A percentile compares a stretch with the other conserved stretches of the same genome.
These are phyloP conservation scores for Hydnum rufescens DNA, from an alignment of 768 basidiomycete genomes.

Conservation along the genomic window DNA sequence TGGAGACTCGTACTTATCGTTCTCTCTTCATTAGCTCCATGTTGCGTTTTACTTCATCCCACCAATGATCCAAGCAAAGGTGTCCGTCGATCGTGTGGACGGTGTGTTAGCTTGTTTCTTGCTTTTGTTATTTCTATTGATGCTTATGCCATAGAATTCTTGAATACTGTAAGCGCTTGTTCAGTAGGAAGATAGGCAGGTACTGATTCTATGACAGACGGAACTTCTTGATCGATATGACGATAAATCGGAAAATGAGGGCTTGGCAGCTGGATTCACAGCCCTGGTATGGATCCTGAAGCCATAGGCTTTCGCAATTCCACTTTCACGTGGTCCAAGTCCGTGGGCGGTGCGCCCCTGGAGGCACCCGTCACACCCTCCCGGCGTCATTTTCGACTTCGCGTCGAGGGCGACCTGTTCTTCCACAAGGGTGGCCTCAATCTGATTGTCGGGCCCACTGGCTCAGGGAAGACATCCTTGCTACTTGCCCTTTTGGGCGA, in stretches of 20 bases:
- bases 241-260: slow-evolving; percentile 7
- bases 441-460: slow-evolving; percentile 21
- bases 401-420: slow-evolving; percentile 16
- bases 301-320: slow-evolving; percentile 20
- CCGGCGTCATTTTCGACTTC: slow-evolving; percentile 21
- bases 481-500: slow-evolving; percentile 21
- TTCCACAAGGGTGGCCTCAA: slow-evolving; percentile 21
- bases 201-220: slow-evolving; percentile 13
- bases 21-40: slow-evolving; percentile 18
- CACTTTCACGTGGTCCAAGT: slow-evolving; percentile 26
- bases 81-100: slow-evolving; percentile 41
- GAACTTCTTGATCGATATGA: slow-evolving; percentile 18
- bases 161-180: background rate
- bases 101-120: slow-evolving; percentile 2
- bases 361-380: slow-evolving; percentile 26
- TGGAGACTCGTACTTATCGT: too few relatives aligned
- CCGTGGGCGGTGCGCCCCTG: slow-evolving; percentile 13
- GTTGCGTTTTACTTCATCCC: slow-evolving; percentile 19
- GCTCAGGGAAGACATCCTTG: slow-evolving; percentile 13
- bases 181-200: background rate
- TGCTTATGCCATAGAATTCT: background rate
- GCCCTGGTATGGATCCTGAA: slow-evolving; percentile 8
- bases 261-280: slow-evolving; percentile 4
- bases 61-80: slow-evolving; percentile 26
- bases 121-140: slow-evolving; percentile 21